These are phyloP conservation scores for Dichomitus squalens DNA, from an alignment of 1,284 basidiomycete genomes.

Conservation along the genomic window DNA sequence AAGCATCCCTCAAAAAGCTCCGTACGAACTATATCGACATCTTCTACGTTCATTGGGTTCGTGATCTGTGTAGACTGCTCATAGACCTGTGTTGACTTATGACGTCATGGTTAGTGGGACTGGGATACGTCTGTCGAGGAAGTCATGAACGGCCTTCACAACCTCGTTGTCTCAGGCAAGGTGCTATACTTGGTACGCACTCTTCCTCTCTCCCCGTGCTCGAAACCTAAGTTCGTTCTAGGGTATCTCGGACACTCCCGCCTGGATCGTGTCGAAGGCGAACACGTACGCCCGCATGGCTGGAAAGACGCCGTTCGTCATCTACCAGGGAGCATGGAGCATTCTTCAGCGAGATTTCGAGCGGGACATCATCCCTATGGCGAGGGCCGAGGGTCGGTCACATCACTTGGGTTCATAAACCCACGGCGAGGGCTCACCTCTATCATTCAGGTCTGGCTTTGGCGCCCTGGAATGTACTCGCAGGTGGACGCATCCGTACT, in stretches of 20 bases:
- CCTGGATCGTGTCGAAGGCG: constrained; percentile 33
- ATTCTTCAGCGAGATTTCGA: constrained; percentile 36
- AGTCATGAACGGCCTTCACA: constrained; percentile 50
- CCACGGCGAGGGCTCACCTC: no score
- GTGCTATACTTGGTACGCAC: constrained; percentile 43
- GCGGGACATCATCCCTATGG: constrained; percentile 57
- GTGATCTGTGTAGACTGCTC: neutral
- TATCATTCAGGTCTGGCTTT: constrained; percentile 42
- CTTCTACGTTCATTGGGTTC: constrained; percentile 34
- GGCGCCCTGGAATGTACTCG: constrained; percentile 55
- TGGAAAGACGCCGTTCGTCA: constrained; percentile 50
- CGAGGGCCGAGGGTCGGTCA: constrained; percentile 38
- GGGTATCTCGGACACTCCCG: constrained; percentile 35
- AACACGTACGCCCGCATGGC: constrained; percentile 37
- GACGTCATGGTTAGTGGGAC: constrained; percentile 35
- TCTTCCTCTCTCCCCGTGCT: neutral
- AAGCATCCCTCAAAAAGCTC: constrained; percentile 45
- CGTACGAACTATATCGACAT: constrained; percentile 47
- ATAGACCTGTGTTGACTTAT: no score
- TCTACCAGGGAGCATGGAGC: constrained; percentile 60
- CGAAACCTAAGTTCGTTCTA: neutral
- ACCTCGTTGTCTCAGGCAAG: constrained; percentile 42
- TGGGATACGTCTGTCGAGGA: constrained; percentile 47
- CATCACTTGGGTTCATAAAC: no score
- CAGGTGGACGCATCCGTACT: constrained; percentile 47